These are phyloP conservation scores for Fusarium chuoi DNA, from an alignment of 2,329 filamentous ascomycete genomes.

Conservation along the genomic window DNA sequence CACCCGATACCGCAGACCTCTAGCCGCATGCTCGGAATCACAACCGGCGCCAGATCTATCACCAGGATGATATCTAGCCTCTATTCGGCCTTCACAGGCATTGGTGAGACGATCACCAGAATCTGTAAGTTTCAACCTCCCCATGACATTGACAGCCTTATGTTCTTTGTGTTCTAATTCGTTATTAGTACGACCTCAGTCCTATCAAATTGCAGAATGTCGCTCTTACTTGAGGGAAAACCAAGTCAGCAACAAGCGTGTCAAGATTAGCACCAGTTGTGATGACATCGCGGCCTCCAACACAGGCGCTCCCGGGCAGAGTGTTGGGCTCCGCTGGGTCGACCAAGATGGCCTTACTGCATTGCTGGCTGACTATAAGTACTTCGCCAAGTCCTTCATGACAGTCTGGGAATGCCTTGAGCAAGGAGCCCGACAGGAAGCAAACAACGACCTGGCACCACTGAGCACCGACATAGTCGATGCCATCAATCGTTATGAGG, in stretches of 20 bases:
- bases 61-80: slow-evolving; percentile 47
- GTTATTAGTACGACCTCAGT: slow-evolving; percentile 37
- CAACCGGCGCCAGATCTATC: slow-evolving; percentile 33
- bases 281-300: slow-evolving; percentile 3
- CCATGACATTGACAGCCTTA: background rate
- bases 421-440: slow-evolving; percentile 27
- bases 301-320: background rate
- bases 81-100: slow-evolving; percentile 40
- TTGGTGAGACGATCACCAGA: slow-evolving; percentile 42
- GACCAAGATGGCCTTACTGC: slow-evolving; percentile 36
- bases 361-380: slow-evolving; percentile 39
- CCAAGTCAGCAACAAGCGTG: slow-evolving; percentile 43
- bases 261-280: slow-evolving; percentile 37
- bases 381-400: slow-evolving; percentile 37
- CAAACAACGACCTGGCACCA: slow-evolving; percentile 42
- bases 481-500: slow-evolving; percentile 30
- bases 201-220: slow-evolving; percentile 41
- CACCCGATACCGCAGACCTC: slow-evolving; percentile 15
- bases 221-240: slow-evolving; percentile 35
- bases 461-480: slow-evolving; percentile 36
- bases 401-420: slow-evolving; percentile 35
- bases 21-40: slow-evolving; percentile 39
- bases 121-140: slow-evolving; percentile 31
- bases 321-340: slow-evolving; percentile 39
- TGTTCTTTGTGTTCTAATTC: slow-evolving; percentile 1